Conservation (phyloP, 805 yeast genomes). For the Lachancea kluyveri region DNA sequence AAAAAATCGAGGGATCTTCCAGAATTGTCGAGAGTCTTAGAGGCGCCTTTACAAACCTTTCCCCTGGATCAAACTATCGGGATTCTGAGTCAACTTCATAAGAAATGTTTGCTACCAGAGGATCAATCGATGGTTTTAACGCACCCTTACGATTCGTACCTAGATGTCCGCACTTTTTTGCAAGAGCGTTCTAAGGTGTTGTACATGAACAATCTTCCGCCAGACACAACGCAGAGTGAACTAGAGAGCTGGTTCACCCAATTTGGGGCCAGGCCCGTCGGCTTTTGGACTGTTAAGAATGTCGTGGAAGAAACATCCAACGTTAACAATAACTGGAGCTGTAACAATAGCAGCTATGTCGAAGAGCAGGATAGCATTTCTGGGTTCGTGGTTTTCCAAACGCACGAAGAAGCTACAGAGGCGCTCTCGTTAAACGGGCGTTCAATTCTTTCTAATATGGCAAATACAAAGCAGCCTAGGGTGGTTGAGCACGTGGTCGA, state of each 20-base stretch:
- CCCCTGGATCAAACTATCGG: slow-evolving; percentile 21
- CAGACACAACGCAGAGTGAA: slow-evolving; percentile 85
- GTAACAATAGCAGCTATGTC: slow-evolving; percentile 28
- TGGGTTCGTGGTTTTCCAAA: slow-evolving; percentile 80
- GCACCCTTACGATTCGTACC: slow-evolving; percentile 69
- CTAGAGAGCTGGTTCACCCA: slow-evolving; percentile 88
- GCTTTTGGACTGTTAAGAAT: slow-evolving; percentile 82
- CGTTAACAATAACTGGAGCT: slow-evolving; percentile 18
- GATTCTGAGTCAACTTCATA: slow-evolving; percentile 25
- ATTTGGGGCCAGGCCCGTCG: slow-evolving; percentile 78
- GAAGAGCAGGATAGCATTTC: slow-evolving; percentile 48
- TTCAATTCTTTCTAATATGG: slow-evolving; percentile 30
- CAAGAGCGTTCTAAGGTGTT: slow-evolving; percentile 73
- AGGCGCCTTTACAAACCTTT: slow-evolving; percentile 15
- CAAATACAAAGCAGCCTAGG: slow-evolving; percentile 31
- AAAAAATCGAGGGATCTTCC: slow-evolving; percentile 14
- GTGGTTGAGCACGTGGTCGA: slow-evolving; percentile 63
- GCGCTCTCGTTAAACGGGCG: slow-evolving; percentile 77
- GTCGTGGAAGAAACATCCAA: slow-evolving; percentile 31
- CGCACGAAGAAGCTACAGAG: slow-evolving; percentile 83
- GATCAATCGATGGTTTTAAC: slow-evolving; percentile 53
- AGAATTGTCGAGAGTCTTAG: slow-evolving; percentile 36
- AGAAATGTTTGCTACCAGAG: slow-evolving; percentile 36
- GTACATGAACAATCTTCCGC: slow-evolving; percentile 72
- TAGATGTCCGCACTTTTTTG: slow-evolving; percentile 62